Evolutionary conservation across 2,329 filamentous ascomycete genomes (phyloP).

Genomic region (Clarireedia homoeocarpa): DNA sequence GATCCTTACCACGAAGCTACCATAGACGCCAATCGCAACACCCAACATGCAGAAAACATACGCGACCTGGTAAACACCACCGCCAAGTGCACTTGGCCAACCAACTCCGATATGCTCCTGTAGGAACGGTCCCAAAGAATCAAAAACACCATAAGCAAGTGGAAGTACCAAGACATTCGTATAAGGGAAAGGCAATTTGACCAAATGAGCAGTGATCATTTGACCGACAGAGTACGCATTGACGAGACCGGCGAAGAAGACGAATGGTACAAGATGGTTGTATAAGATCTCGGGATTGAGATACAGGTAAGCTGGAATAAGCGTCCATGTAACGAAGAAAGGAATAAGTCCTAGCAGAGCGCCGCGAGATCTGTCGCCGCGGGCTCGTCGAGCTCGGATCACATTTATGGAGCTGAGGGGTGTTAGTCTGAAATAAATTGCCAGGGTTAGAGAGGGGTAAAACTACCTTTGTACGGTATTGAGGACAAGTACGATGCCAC

Average conservation of each 20-base stretch:
- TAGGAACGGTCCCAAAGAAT: constrained; percentile 67
- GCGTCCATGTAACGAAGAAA: constrained; percentile 68
- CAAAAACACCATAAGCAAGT: constrained; percentile 68
- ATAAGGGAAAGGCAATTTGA: constrained; percentile 82
- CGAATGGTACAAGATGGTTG: constrained; percentile 80
- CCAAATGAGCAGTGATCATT: constrained; percentile 92
- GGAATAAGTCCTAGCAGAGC: constrained; percentile 79
- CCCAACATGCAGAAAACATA: constrained; percentile 88
- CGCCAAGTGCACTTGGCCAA: constrained; percentile 70
- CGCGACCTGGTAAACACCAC: constrained; percentile 78
- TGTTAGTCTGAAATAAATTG: constrained; percentile 21
- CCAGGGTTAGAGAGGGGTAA: not conserved
- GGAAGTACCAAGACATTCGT: constrained; percentile 78
- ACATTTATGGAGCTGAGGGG: constrained; percentile 64
- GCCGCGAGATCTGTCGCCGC: constrained; percentile 62
- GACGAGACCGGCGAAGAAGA: constrained; percentile 78
- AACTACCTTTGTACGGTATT: constrained; percentile 67
- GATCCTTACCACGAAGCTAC: constrained; percentile 70
- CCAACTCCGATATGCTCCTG: constrained; percentile 48
- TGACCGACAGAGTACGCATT: constrained; percentile 94
- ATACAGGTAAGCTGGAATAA: constrained; percentile 71
- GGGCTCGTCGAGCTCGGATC: constrained; percentile 67
- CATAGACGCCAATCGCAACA: constrained; percentile 81
- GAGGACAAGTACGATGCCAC: constrained; percentile 69
- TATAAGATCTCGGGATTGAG: constrained; percentile 79